Evolutionary conservation across 495 filamentous ascomycete genomes (phyloP), one percentile per base, ranked within the genome.

Genomic region (Aspergillus heteromorphus): DNA sequence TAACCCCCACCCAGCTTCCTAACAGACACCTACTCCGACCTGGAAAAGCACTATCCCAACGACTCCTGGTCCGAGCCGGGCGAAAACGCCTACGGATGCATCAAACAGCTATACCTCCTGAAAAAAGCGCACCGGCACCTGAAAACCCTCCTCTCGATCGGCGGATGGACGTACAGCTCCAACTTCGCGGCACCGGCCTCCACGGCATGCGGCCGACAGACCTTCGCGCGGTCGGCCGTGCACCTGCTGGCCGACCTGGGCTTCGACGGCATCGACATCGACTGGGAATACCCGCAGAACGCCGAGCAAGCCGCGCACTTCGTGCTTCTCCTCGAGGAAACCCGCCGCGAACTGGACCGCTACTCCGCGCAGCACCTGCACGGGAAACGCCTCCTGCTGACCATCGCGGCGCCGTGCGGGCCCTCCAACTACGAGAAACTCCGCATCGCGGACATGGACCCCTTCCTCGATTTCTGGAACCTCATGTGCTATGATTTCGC

Each of bases 81-180:
- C 4, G 64, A 36, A 54, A 75, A 75, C 59, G 70, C 70, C 27
- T 75, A 75, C 30, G 73, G 73, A 45, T 96, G 88, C 69, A 70
- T 92, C 40, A 98, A 97, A 78, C 92, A 97, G 73, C 83, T 98
- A n/a, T 89, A 84, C 70, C 78, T 97, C 9, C 83, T 92, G 25
- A 98, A 98, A 77, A 87, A 87, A 62, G 72, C 78, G 47, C 84
- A 97, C 71, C 85, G 92, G 43, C 84, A 92, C 64, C 74, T 98
- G 36, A 96, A 97, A 70, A 79, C 92, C 3, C 76, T 97, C 7
- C 82, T 98, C 8, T 92, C 87, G 36, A 93, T 98, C 57, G 93
- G 93, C 48, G 93, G 93, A 19, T 97, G 92, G 92, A 95, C 91
- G 0, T 97, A 96, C 66, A 88, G 86, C 53, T 67, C 79, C 63